phyloP scores from a whole-genome alignment of 2,329 filamentous ascomycete genomes.

The Fusarium hainanense region DNA sequence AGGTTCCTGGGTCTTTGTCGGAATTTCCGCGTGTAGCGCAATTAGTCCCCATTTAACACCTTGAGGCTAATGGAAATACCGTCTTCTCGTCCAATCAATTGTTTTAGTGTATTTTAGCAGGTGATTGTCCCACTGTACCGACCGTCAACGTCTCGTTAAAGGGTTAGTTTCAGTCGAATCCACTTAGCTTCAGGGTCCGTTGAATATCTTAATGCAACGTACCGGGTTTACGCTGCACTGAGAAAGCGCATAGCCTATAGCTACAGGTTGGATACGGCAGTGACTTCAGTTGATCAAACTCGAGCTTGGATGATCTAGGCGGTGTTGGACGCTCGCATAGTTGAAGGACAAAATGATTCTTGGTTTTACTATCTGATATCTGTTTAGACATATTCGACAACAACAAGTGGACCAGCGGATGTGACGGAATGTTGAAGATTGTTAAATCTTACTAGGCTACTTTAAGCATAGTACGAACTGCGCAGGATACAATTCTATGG shows the following conservation, averaged over 20 bases:
- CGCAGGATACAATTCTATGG: too few relatives aligned
- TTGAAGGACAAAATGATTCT: too few relatives aligned
- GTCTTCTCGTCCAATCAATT: not conserved
- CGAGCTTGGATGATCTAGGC: rapidly evolving
- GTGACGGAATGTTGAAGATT: not conserved
- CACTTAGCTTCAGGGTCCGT: too few relatives aligned
- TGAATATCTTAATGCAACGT: too few relatives aligned
- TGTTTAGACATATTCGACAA: too few relatives aligned
- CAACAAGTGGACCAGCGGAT: not conserved
- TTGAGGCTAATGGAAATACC: not conserved
- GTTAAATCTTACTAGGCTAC: rapidly evolving
- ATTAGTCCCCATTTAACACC: not conserved
- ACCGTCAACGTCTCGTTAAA: not conserved
- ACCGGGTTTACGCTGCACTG: too few relatives aligned
- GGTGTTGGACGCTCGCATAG: rapidly evolving
- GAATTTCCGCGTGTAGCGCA: not conserved
- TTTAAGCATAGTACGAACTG: not conserved
- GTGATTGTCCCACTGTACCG: not conserved
- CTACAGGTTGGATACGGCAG: too few relatives aligned
- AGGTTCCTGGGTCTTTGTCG: not conserved
- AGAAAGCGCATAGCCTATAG: too few relatives aligned
- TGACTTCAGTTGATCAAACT: rapidly evolving
- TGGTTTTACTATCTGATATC: not conserved
- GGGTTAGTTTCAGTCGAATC: not conserved
- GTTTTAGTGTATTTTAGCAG: not conserved